Conservation (phyloP, 176 grass and related monocot genomes). For the Zoysia japonica region DNA sequence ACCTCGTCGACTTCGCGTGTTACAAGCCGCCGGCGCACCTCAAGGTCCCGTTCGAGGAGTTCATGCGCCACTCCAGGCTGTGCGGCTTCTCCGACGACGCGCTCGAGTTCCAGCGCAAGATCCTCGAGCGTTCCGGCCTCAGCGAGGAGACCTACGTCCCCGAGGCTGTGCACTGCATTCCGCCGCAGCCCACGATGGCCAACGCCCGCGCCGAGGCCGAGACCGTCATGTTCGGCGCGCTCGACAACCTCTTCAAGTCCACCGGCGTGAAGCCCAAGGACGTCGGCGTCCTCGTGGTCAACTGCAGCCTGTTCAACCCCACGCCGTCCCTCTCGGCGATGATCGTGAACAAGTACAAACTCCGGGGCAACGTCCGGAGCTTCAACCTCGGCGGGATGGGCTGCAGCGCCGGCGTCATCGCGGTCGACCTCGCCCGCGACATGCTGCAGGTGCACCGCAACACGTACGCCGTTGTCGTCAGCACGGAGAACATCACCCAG, state of each 20-base stretch:
- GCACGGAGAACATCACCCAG: slow-evolving; percentile 95
- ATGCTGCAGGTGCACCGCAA: slow-evolving; percentile 76
- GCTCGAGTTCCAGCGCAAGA: slow-evolving; percentile 93
- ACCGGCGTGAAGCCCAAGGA: slow-evolving; percentile 81
- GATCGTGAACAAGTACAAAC: slow-evolving; percentile 89
- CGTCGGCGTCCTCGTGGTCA: slow-evolving; percentile 77
- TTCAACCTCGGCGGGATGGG: slow-evolving; percentile 93
- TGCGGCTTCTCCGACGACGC: slow-evolving; percentile 64
- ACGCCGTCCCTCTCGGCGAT: slow-evolving; percentile 93
- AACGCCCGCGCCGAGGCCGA: slow-evolving; percentile 79
- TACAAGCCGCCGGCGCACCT: slow-evolving; percentile 62
- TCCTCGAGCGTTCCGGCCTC: slow-evolving; percentile 87
- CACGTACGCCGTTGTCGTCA: slow-evolving; percentile 81
- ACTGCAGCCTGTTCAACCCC: slow-evolving; percentile 87
- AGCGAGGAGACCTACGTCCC: slow-evolving; percentile 89
- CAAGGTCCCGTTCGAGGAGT: slow-evolving; percentile 53
- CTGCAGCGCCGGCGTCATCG: slow-evolving; percentile 88
- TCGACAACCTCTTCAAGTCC: slow-evolving; percentile 69
- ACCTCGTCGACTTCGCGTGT: slow-evolving; percentile 86
- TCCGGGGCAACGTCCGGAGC: slow-evolving; percentile 73
- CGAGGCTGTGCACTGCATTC: slow-evolving; percentile 61
- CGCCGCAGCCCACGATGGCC: slow-evolving; percentile 74
- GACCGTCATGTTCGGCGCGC: slow-evolving; percentile 72
- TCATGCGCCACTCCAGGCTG: slow-evolving; percentile 69
- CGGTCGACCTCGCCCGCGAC: slow-evolving; percentile 70